Conservation (phyloP, 768 basidiomycete genomes). For the Amanita thiersii region DNA sequence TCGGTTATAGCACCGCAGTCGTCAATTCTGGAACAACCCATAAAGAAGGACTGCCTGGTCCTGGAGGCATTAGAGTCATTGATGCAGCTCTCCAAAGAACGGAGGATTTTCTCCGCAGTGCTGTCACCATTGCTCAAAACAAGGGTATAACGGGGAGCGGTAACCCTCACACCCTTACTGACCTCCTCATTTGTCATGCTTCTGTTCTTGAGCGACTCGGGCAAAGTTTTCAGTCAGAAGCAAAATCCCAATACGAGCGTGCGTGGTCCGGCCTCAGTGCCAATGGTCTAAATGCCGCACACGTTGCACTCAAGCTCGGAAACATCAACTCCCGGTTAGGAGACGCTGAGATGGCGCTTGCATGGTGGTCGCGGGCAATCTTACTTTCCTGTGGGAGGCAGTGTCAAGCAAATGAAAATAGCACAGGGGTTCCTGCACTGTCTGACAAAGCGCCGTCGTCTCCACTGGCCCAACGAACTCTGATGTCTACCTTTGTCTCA, state of each 20-base stretch:
- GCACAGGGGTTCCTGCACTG: conserved; percentile 14
- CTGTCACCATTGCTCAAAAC: conserved; percentile 37
- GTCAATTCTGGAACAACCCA: conserved; percentile 28
- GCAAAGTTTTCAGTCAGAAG: conserved; percentile 37
- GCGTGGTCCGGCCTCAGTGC: conserved; percentile 42
- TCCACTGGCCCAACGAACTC: conserved; percentile 54
- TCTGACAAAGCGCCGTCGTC: conserved; percentile 39
- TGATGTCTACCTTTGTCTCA: conserved; percentile 58
- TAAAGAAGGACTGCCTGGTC: conserved; percentile 19
- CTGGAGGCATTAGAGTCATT: conserved; percentile 32
- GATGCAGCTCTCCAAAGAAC: conserved; percentile 50
- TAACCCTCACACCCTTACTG: conserved; percentile 40
- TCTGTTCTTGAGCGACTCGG: conserved; percentile 56
- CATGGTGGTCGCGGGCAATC: conserved; percentile 64
- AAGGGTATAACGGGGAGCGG: conserved; percentile 29
- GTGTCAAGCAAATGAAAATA: background rate
- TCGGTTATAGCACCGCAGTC: conserved; percentile 29
- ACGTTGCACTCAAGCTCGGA: conserved; percentile 58
- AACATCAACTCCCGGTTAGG: conserved; percentile 54
- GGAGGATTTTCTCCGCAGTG: conserved; percentile 42
- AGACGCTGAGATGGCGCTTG: conserved; percentile 41
- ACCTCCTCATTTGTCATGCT: conserved; percentile 50
- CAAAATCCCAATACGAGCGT: conserved; percentile 49
- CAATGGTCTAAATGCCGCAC: conserved; percentile 36
- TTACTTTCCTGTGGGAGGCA: conserved; percentile 30